Base-by-base conservation (phyloP, 768 basidiomycete species). In the Agaricus blazei region DNA sequence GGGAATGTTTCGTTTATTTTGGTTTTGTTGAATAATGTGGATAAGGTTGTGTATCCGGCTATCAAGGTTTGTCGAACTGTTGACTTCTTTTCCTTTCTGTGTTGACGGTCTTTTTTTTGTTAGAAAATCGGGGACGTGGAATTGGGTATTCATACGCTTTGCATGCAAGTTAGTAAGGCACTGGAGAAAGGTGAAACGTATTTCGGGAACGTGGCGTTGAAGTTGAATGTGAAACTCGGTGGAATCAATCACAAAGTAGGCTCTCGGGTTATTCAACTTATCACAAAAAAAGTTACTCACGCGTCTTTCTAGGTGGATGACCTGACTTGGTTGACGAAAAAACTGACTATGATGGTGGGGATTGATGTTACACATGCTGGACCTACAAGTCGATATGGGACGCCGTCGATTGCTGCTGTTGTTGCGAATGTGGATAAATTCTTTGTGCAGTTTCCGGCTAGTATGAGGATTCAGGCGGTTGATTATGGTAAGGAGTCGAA, bases 331-430 rank as follows among this genome's bases (percentile, higher is more conserved):
- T 69, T 92, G 46, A 80, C 67, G 1, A 79, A 79, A 66, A 75
- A 76, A 60, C 77, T 77, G 51, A 92, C 90, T 9, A 93, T 93
- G 86, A 70, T 93, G 64, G 84, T 93, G 3, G 91, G 91, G 0
- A 88, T 90, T 59, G 90, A 93, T 63, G 88, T 90, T 0, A 92
- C 88, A 0, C 90, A 93, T 59, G 88, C 90, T 3, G 80, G 87
- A 1, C 85, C 87, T 1, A 77, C 70, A 5, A 87, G 86, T 59
- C 65, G 73, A 49, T 75, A 76, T 2, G 91, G 90, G 2, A 85
- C 89, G 1, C 91, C 91, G 2, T 90, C 88, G 0, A 87, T 93
- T 43, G 88, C 88, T 0, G 90, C 89, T 0, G 85, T 93, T 9
- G 91, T 93, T 2, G 90, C 87, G 0, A 92, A 83, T 56, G 72